These are phyloP conservation scores for Dothiorella sarmentorum DNA, from an alignment of 2,329 filamentous ascomycete species.

Conservation along the genomic window DNA sequence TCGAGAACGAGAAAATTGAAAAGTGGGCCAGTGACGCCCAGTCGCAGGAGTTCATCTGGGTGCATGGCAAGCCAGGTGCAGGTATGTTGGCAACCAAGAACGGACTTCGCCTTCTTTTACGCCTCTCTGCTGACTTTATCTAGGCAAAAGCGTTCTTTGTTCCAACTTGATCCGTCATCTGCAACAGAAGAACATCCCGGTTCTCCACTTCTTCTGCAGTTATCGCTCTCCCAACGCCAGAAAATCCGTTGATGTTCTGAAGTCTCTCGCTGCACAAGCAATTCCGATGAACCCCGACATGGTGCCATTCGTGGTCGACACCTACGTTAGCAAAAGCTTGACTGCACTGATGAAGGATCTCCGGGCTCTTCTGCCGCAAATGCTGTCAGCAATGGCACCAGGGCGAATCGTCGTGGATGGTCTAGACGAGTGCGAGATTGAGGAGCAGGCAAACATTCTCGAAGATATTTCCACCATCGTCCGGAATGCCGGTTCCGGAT, in stretches of 20 bases:
- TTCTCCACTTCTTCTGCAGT: not conserved
- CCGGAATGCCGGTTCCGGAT: too few relatives aligned
- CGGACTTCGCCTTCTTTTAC: too few relatives aligned
- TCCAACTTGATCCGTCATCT: conserved; percentile 19
- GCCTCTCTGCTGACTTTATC: not conserved
- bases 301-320: not conserved
- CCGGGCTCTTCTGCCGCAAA: conserved; percentile 19
- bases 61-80: conserved; percentile 22
- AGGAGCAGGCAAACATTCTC: not conserved
- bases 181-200: conserved; percentile 1
- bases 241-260: not conserved
- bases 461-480: not conserved
- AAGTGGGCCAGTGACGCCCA: conserved; percentile 18
- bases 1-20: conserved; percentile 16
- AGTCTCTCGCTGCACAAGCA: not conserved
- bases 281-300: not conserved
- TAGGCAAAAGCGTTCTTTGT: conserved; percentile 22
- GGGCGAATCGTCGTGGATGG: conserved; percentile 30
- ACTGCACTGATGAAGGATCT: not conserved
- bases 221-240: not conserved
- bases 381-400: conserved; percentile 26
- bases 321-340: not conserved
- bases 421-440: not conserved
- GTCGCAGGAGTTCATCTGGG: conserved; percentile 18
- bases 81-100: conserved; percentile 17